Evolutionary conservation across 2,329 filamentous ascomycete species (phyloP).

Genomic region (Alternaria sp.): DNA sequence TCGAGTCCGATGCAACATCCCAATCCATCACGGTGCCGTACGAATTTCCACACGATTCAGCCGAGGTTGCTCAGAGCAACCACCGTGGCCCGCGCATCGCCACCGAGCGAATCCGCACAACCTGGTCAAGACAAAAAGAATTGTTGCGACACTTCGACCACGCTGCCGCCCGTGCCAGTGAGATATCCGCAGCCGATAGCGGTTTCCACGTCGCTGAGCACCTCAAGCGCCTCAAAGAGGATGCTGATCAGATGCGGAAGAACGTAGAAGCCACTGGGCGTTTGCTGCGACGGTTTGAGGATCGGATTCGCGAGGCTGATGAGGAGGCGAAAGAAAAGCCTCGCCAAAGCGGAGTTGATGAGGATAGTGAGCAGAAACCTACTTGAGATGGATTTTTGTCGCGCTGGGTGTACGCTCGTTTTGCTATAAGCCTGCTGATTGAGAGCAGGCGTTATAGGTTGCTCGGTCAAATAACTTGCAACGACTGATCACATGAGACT

Average conservation of each 20-base stretch:
- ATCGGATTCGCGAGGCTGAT: conserved; percentile 16
- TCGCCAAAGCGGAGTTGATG: not conserved
- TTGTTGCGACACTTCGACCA: conserved; percentile 3
- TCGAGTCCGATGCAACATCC: not conserved
- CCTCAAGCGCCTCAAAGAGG: conserved; percentile 1
- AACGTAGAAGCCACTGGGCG: conserved; percentile 22
- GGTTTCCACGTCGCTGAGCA: not conserved
- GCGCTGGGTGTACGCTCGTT: not conserved
- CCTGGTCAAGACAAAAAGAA: conserved; percentile 14
- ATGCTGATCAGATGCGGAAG: conserved; percentile 3
- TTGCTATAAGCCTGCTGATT: not conserved
- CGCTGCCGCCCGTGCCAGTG: conserved; percentile 1
- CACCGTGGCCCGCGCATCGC: conserved; percentile 2
- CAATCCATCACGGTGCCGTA: not conserved
- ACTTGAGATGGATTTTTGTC: not conserved
- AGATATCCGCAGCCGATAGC: conserved; percentile 3
- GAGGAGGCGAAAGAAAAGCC: not conserved
- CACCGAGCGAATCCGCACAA: conserved; percentile 8
- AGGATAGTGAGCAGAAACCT: not conserved
- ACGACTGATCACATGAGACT: not conserved
- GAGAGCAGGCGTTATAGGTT: not conserved
- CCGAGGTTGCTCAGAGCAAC: not conserved
- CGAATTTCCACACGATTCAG: not conserved
- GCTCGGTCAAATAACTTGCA: rapidly evolving
- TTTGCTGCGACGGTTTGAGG: conserved; percentile 24